Percentiles rank a stretch among this genome's conserved stretches.
Evolutionary conservation across 192 early-diverging fungal species (phyloP).

Genomic region (Globomyces pollinis-pini): DNA sequence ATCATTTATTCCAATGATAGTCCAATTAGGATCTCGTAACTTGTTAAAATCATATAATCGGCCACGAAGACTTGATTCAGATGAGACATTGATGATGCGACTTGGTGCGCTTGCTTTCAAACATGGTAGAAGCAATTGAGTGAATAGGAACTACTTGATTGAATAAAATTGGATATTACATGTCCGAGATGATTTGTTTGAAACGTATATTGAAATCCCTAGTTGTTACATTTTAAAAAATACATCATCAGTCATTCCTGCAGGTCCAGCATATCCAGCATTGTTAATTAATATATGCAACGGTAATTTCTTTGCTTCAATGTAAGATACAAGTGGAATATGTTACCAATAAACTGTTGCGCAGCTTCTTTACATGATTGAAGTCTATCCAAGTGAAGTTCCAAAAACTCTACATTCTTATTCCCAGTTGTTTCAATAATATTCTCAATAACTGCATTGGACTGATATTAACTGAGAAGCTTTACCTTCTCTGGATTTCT

Average conservation of each 20-base stretch:
- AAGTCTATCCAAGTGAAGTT: conserved; percentile 22
- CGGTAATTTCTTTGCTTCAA: not conserved
- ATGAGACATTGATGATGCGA: conserved; percentile 3
- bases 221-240: too few species aligned
- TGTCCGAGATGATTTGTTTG: conserved; percentile 1
- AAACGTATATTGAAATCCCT: conserved; percentile 2
- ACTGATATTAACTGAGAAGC: not conserved
- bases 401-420: conserved; percentile 24
- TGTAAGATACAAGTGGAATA: conserved; percentile 1
- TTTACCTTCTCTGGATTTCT: conserved; percentile 10
- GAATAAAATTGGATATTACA: too few species aligned
- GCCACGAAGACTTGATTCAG: not conserved
- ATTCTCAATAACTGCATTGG: conserved; percentile 20
- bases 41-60: not conserved
- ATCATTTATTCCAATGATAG: not conserved
- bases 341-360: not conserved
- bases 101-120: not conserved
- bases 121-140: not conserved
- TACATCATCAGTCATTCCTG: conserved; percentile 6
- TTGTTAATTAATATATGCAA: conserved; percentile 28
- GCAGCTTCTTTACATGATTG: conserved; percentile 11
- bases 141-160: conserved; percentile 12
- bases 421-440: conserved; percentile 15
- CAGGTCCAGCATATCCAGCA: conserved; percentile 11
- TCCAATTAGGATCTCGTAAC: not conserved